These are phyloP conservation scores for Aschersonia sp. DNA, from an alignment of 2,329 filamentous ascomycete genomes.

Conservation along the genomic window DNA sequence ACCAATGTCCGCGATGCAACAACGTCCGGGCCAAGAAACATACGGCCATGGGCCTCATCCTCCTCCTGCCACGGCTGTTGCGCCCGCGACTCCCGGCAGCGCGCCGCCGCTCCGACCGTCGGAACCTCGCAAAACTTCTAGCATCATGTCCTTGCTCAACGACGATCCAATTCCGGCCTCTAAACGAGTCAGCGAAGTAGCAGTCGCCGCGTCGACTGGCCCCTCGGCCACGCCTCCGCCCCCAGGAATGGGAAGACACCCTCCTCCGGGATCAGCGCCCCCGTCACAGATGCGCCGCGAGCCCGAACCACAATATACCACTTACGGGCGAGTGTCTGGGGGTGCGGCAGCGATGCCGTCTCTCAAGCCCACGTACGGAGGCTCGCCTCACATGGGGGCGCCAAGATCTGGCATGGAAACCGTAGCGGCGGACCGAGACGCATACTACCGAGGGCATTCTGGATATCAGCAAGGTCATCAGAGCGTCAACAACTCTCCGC, in stretches of 20 bases:
- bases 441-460: conserved; percentile 28
- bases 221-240: conserved; percentile 37
- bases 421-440: conserved; percentile 25
- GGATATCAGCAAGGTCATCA: conserved; percentile 20
- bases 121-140: conserved; percentile 45
- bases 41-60: conserved; percentile 6
- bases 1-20: conserved; percentile 22
- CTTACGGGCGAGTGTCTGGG: conserved; percentile 23
- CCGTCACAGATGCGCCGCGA: conserved; percentile 33
- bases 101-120: conserved; percentile 20
- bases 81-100: no score
- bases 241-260: conserved; percentile 23
- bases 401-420: conserved; percentile 28
- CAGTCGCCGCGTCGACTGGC: conserved; percentile 16
- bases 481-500: conserved; percentile 28
- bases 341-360: conserved; percentile 36
- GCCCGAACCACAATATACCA: conserved; percentile 30
- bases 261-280: conserved; percentile 23
- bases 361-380: conserved; percentile 36
- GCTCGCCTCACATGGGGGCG: conserved; percentile 31
- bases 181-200: conserved; percentile 37
- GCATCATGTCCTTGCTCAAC: conserved; percentile 47
- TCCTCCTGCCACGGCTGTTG: conserved; percentile 2
- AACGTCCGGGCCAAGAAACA: conserved; percentile 9
- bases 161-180: conserved; percentile 37